phyloP scores from a whole-genome alignment of 108 stramenopile species.

The Discostella stelligeroides region DNA sequence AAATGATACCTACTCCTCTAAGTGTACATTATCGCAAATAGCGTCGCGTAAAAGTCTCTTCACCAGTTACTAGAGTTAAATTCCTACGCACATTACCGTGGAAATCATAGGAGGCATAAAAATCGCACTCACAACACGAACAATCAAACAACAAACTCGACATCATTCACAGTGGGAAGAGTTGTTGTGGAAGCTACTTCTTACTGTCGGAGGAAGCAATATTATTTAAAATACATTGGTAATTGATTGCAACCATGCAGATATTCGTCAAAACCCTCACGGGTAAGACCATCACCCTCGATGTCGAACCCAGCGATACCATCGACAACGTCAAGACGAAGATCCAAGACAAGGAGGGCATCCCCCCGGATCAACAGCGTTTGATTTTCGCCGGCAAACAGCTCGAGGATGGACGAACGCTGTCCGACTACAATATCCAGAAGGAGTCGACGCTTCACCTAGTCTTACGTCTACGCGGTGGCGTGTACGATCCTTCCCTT shows the following conservation, averaged over 20 bases:
- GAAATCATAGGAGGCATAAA: neutral
- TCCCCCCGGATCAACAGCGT: slow-evolving; percentile 98
- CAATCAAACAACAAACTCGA: no score
- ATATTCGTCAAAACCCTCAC: slow-evolving; percentile 98
- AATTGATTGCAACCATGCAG: slow-evolving; percentile 77
- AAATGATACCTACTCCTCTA: neutral
- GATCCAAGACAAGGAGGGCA: slow-evolving; percentile 99
- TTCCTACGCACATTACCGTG: slow-evolving; percentile 1
- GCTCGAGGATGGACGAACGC: slow-evolving; percentile 98
- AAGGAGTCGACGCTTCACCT: slow-evolving; percentile 96
- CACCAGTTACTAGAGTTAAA: slow-evolving; percentile 1
- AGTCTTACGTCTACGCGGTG: slow-evolving; percentile 93
- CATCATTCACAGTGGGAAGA: no score
- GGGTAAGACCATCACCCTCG: slow-evolving; percentile 99
- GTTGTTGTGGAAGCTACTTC: no score
- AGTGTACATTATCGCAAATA: neutral
- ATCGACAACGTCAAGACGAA: slow-evolving; percentile 99
- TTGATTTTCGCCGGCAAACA: slow-evolving; percentile 99
- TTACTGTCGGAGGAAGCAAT: slow-evolving; percentile 12
- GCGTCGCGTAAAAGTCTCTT: no score
- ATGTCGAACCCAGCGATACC: slow-evolving; percentile 97
- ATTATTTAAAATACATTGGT: no score
- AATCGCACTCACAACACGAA: no score
- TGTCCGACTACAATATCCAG: slow-evolving; percentile 99
- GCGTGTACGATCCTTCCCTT: slow-evolving; percentile 97